Evolutionary conservation across 2,329 filamentous ascomycete genomes (phyloP).

Genomic region (Exophiala mesophila): DNA sequence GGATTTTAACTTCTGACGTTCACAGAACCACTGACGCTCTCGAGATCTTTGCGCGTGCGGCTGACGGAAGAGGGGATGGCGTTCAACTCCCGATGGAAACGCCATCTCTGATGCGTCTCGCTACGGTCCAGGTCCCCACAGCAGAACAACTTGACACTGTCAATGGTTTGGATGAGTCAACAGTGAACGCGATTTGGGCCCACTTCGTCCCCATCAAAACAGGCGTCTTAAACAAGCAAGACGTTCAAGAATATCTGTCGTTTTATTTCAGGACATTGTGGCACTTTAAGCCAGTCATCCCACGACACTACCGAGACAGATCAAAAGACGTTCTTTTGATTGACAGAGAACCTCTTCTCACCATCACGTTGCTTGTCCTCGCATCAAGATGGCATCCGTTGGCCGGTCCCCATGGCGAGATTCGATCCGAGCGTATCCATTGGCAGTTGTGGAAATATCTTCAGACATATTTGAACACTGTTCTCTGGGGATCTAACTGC

Average conservation of each 20-base stretch:
- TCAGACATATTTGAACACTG: background rate
- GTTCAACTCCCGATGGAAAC: background rate
- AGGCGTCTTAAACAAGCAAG: background rate
- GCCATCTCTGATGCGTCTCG: no score
- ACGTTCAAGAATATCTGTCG: background rate
- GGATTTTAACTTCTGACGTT: background rate
- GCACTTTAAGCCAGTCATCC: background rate
- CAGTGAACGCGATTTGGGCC: background rate
- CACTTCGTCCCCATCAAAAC: background rate
- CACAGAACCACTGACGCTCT: background rate
- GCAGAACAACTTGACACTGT: background rate
- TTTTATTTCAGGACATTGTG: background rate
- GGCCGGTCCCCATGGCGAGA: background rate
- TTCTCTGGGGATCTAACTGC: background rate
- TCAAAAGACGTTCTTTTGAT: background rate
- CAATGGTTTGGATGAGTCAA: background rate
- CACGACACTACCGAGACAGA: background rate
- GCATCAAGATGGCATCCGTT: background rate
- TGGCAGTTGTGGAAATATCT: background rate
- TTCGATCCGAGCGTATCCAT: background rate
- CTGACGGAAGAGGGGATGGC: background rate
- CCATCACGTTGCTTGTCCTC: background rate
- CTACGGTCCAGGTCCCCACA: background rate
- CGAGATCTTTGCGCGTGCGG: background rate
- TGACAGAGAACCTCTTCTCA: background rate